Base-by-base conservation (phyloP, 106 monocot genomes). In the Cymbidium sinense region DNA sequence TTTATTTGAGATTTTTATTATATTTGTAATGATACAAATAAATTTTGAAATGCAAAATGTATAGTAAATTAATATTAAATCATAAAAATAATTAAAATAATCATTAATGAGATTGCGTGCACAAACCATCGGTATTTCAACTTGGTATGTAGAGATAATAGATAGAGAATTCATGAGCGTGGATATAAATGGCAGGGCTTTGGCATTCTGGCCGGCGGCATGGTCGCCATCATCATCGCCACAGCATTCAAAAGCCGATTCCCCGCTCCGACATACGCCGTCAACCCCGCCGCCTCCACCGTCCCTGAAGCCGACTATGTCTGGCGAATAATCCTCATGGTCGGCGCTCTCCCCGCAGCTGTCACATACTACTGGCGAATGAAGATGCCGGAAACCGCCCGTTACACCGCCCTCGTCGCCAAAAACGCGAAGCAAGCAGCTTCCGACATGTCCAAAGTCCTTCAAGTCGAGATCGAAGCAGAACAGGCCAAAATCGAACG, bases 121-220 rank as follows among this genome's bases (percentile, higher is more conserved):
- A 41, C 6, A 41, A n/a, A n/a, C n/a, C n/a, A n/a, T n/a, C n/a
- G n/a, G n/a, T n/a, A n/a, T n/a, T n/a, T 41, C 41, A 0, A 0
- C 41, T 1, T 41, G 9, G 9, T 41, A 9, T 6, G 6, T 7
- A 41, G 41, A 7, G 41, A 7, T 41, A 9, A 39, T 4, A 39
- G 39, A 39, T 6, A 39, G 39, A 39, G 39, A 39, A 0, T 39
- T 39, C 7, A 39, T 39, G 39, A 41, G 9, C 41, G 41, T 41
- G 41, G 41, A 41, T 41, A 0, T 7, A 41, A 41, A 41, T 41
- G 41, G 69, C 78, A 78, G 47, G 78, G 78, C 5, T 69, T 73
- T 39, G 72, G 72, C 4, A 88, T 82, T 41, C 82, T 88, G 29
- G 82, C 61, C 70, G 87, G 84, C 3, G 84, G 84, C 0, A 47